phyloP scores from a whole-genome alignment of 140 eudicot species.

The Anethum foeniculum region DNA sequence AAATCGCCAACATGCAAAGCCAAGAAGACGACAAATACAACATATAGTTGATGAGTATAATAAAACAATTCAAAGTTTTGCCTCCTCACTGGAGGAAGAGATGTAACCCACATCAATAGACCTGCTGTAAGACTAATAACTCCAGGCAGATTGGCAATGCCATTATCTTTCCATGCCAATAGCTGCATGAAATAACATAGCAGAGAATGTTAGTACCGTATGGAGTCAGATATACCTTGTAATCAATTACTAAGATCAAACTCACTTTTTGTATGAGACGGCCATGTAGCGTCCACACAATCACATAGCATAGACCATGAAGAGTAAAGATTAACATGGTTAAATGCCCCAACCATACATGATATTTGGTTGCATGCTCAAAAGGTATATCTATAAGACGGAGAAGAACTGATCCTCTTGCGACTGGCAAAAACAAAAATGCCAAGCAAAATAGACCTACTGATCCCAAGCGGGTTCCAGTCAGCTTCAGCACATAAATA shows the following conservation, averaged over 20 bases:
- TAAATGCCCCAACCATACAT: slow-evolving; percentile 95
- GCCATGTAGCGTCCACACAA: slow-evolving; percentile 63
- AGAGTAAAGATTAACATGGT: slow-evolving; percentile 75
- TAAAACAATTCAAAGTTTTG: slow-evolving; percentile 67
- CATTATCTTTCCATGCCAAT: slow-evolving; percentile 44
- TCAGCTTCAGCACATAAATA: slow-evolving; percentile 40
- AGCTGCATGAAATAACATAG: slow-evolving; percentile 35
- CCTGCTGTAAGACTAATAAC: slow-evolving; percentile 75
- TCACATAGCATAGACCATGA: slow-evolving; percentile 63
- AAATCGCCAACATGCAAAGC: slow-evolving; percentile 88
- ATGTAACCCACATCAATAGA: slow-evolving; percentile 85
- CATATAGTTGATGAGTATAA: slow-evolving; percentile 83
- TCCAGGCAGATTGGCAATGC: slow-evolving; percentile 76
- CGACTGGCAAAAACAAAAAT: slow-evolving; percentile 69
- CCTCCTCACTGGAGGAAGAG: slow-evolving; percentile 73
- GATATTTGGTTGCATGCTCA: slow-evolving; percentile 90
- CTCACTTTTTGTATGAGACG: slow-evolving; percentile 51
- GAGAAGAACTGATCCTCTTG: slow-evolving; percentile 84
- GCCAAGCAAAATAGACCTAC: slow-evolving; percentile 74
- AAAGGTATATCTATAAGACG: slow-evolving; percentile 76
- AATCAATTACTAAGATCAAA: background rate
- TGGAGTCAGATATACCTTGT: background rate
- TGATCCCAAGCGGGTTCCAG: slow-evolving; percentile 63
- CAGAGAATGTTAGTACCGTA: slow-evolving; percentile 4
- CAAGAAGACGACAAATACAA: slow-evolving; percentile 69